These are phyloP conservation scores for Yarrowia sp. DNA, from an alignment of 805 yeast genomes.

Conservation along the genomic window DNA sequence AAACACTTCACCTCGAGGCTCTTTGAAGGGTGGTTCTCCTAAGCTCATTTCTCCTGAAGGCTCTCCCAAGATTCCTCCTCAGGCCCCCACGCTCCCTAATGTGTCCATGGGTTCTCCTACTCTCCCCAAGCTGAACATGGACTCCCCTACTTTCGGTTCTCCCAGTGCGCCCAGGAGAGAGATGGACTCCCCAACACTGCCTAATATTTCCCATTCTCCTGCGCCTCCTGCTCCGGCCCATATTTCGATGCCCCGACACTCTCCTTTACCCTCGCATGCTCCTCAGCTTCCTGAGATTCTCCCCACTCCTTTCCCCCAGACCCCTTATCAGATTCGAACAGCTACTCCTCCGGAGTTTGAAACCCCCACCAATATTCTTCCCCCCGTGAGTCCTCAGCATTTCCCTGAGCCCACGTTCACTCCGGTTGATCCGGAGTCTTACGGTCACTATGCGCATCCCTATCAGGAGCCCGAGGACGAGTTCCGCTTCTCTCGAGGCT, in stretches of 20 bases:
- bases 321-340: conserved; percentile 21
- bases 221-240: not conserved
- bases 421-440: conserved; percentile 1
- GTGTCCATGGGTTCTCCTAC: not conserved
- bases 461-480: conserved; percentile 22
- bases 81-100: conserved; percentile 8
- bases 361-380: conserved; percentile 17
- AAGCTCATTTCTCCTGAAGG: not conserved
- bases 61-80: conserved; percentile 1
- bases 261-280: conserved; percentile 16
- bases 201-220: conserved; percentile 4
- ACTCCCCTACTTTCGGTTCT: conserved; percentile 10
- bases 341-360: conserved; percentile 13
- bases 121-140: not conserved
- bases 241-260: conserved; percentile 20
- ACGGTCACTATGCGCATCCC: conserved; percentile 11
- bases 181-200: not conserved
- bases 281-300: conserved; percentile 13
- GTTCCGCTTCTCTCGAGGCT: conserved; percentile 7
- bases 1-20: conserved; percentile 1
- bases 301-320: conserved; percentile 20
- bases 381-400: conserved; percentile 34
- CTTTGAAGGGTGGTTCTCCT: conserved; percentile 9
- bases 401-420: conserved; percentile 27
- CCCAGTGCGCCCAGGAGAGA: not conserved